phyloP scores from a whole-genome alignment of 225 moss, liverwort and hornwort genomes.

The Physcomitrellopsis africana region DNA sequence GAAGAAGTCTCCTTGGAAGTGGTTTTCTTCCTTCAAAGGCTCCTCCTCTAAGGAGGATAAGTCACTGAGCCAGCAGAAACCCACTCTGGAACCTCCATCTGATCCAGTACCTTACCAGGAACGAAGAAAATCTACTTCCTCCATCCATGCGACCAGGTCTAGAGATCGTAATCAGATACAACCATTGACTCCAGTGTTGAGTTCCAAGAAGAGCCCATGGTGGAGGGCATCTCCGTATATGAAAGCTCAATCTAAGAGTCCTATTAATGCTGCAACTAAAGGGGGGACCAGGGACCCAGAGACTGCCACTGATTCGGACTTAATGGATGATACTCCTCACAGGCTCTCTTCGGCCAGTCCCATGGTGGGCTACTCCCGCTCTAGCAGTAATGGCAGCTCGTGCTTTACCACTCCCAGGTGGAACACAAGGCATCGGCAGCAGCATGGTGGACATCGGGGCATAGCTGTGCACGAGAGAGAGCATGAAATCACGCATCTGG shows the following conservation, averaged over 20 bases:
- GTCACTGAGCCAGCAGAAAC: constrained; percentile 19
- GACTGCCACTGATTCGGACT: constrained; percentile 45
- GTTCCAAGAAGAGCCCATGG: constrained; percentile 57
- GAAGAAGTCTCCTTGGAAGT: constrained; percentile 50
- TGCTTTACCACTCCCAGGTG: constrained; percentile 64
- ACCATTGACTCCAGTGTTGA: constrained; percentile 39
- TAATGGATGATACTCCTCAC: constrained; percentile 54
- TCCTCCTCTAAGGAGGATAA: constrained; percentile 33
- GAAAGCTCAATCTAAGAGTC: constrained; percentile 30
- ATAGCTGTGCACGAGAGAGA: constrained; percentile 47
- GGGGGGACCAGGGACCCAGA: constrained; percentile 34
- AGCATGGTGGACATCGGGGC: constrained; percentile 32
- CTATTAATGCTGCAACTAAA: constrained; percentile 29
- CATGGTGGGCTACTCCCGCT: constrained; percentile 57
- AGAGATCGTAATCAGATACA: constrained; percentile 32
- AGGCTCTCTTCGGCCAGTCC: constrained; percentile 56
- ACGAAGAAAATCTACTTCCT: constrained; percentile 50
- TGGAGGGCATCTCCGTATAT: constrained; percentile 45
- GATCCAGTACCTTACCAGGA: constrained; percentile 38
- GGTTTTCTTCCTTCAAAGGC: constrained; percentile 52
- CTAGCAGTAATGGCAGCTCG: constrained; percentile 63
- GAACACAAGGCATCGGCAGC: constrained; percentile 45
- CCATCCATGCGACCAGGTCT: constrained; percentile 28
- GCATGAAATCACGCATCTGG: constrained; percentile 52
- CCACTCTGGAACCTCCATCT: not conserved